Evolutionary conservation across 139 green algal genomes (phyloP), one percentile per base, ranked within the genome.

Genomic region (Volvox africanus): DNA sequence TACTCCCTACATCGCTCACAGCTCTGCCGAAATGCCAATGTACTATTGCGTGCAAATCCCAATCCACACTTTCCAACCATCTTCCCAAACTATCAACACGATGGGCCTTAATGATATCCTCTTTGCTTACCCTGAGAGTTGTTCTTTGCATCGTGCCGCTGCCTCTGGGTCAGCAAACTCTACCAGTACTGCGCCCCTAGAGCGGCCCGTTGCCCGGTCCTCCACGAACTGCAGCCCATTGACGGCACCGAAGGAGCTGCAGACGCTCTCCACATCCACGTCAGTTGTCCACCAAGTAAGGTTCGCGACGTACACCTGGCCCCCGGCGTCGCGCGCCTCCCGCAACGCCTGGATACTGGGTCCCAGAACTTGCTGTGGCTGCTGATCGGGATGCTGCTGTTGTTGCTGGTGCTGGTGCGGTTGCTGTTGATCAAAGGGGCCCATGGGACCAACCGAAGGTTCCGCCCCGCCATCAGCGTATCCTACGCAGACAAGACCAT

Each of bases 281-380:
- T 99, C 97, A 9, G 96, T 99, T 0, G 97, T 99, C 97, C 97
- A 99, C 97, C 97, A 99, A 30, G 97, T 94, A 86, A 99, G 93
- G 77, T 98, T 97, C 65, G 93, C 93, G 11, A 99, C 86, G 88
- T 98, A 99, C 11, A 99, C 90, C 44, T 61, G 85, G 18, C 85
- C 85, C 9, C 69, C 69, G 12, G 69, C 69, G n/a, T 82, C 85
- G 6, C 69, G 69, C 0, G 85, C 85, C 44, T 89, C 85, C 2
- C 85, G 85, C 28, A 89, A 14, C 0, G 44, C 24, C 9, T 35
- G 24, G 13, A 26, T 24, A 71, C 85, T 89, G 69, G 85, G 85
- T 12, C 28, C 85, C 28, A 9, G 28, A 12, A 37, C 36, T 21
- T 50, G 83, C 82, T 35, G 82, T 21, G 21, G 62, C 35, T 88